These are phyloP conservation scores for Xenoacremonium recifei DNA, from an alignment of 2,329 filamentous ascomycete genomes.

Conservation along the genomic window DNA sequence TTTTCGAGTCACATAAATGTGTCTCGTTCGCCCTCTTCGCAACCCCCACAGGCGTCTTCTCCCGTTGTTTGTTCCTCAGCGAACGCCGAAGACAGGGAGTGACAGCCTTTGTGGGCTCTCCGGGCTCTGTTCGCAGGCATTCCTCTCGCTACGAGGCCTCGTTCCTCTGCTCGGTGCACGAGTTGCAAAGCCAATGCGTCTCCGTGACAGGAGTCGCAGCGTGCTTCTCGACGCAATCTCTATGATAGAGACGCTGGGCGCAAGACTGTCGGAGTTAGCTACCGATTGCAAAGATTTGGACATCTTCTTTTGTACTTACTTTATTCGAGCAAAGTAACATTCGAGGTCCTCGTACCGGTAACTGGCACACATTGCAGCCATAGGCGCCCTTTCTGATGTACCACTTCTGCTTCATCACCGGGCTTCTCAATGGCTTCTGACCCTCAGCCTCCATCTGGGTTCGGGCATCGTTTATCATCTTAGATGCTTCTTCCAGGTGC, in stretches of 20 bases:
- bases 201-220: conserved; percentile 35
- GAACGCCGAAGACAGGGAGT: no score
- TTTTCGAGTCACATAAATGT: no score
- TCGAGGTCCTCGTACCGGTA: conserved; percentile 46
- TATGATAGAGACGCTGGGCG: conserved; percentile 46
- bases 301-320: conserved; percentile 32
- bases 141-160: conserved; percentile 26
- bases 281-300: conserved; percentile 9
- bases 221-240: conserved; percentile 40
- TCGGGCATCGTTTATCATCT: conserved; percentile 36
- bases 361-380: conserved; percentile 48
- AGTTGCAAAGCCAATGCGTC: conserved; percentile 44
- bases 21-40: no score
- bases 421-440: conserved; percentile 18
- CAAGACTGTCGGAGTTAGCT: conserved; percentile 37
- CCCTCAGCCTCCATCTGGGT: conserved; percentile 9
- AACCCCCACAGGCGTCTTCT: no score
- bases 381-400: conserved; percentile 42
- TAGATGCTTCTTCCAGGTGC: conserved; percentile 41
- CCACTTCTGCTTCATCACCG: conserved; percentile 28
- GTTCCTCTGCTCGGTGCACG: conserved; percentile 29
- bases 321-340: conserved; percentile 50
- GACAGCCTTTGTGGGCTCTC: no score
- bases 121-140: no score
- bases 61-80: no score